Evolutionary conservation across 1,284 basidiomycete species (phyloP).

Genomic region (Fomitopsis schrenkii): DNA sequence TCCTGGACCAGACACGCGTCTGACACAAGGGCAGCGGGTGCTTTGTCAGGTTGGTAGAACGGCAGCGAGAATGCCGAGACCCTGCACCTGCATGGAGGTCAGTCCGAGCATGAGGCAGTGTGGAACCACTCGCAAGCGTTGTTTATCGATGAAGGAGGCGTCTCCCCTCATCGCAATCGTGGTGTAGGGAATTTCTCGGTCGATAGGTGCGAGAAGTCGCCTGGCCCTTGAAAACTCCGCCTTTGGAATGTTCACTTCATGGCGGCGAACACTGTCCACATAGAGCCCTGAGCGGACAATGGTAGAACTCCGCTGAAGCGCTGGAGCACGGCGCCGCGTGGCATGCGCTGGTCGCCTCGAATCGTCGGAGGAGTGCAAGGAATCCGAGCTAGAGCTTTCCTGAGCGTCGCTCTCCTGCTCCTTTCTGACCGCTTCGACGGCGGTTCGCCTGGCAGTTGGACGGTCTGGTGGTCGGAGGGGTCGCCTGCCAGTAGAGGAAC

Average conservation of each 20-base stretch:
- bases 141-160: constrained; percentile 42
- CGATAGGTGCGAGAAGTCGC: constrained; percentile 37
- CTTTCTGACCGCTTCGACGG: not conserved
- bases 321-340: not conserved
- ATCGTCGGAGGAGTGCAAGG: not conserved
- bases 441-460: not conserved
- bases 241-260: constrained; percentile 34
- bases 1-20: constrained; percentile 36
- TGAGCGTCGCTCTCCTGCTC: not conserved
- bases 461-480: not conserved
- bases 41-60: constrained; percentile 21
- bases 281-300: not conserved
- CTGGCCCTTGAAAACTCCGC: constrained; percentile 35
- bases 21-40: constrained; percentile 32
- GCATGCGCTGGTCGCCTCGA: not conserved
- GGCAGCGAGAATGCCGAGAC: constrained; percentile 41
- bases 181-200: constrained; percentile 32
- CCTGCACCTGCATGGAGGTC: constrained; percentile 26
- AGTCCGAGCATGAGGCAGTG: constrained; percentile 11
- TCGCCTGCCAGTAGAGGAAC: not conserved
- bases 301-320: not conserved
- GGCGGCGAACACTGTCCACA: not conserved
- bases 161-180: constrained; percentile 50
- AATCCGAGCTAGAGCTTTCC: not conserved
- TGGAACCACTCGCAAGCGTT: constrained; percentile 23